Evolutionary conservation across 768 basidiomycete species (phyloP).

Genomic region (Kwoniella newhampshirensis): DNA sequence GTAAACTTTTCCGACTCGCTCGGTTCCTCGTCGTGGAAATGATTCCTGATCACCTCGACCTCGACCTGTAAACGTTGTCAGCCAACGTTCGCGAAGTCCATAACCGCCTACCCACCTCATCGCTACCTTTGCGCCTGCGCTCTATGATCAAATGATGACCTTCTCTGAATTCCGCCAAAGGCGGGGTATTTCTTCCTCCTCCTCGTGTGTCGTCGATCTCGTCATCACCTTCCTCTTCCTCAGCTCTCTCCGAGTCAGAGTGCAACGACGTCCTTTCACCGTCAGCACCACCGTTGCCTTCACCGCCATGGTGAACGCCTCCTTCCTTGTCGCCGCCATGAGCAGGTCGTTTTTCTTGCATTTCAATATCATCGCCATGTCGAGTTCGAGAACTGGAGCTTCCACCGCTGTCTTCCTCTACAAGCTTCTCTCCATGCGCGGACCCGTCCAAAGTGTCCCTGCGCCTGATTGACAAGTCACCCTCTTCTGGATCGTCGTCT

Average conservation of each 20-base stretch:
- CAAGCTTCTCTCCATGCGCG: conserved; percentile 22
- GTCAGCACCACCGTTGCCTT: conserved; percentile 20
- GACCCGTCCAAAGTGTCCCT: conserved; percentile 11
- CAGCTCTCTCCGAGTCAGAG: conserved; percentile 23
- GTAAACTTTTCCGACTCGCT: conserved; percentile 33
- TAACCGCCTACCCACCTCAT: conserved; percentile 59
- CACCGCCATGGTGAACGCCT: conserved; percentile 7
- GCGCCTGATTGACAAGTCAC: conserved; percentile 59
- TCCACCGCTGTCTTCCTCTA: conserved; percentile 40
- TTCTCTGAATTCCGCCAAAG: conserved; percentile 66
- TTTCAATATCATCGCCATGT: conserved; percentile 34
- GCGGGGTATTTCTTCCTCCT: conserved; percentile 44
- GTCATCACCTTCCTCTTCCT: conserved; percentile 24
- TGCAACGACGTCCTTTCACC: conserved; percentile 21
- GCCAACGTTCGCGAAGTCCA: not conserved
- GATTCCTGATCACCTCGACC: conserved; percentile 63
- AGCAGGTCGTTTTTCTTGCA: conserved; percentile 20
- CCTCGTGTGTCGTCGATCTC: conserved; percentile 29
- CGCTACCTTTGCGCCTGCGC: conserved; percentile 61
- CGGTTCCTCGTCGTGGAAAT: conserved; percentile 40
- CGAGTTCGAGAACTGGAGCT: conserved; percentile 36
- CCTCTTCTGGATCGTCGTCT: conserved; percentile 60
- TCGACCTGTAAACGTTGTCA: conserved; percentile 58
- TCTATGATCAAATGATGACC: conserved; percentile 69
- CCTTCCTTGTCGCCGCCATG: not conserved